These are phyloP conservation scores for Aspergillus proliferans DNA, from an alignment of 2,329 filamentous ascomycete genomes.

Conservation along the genomic window DNA sequence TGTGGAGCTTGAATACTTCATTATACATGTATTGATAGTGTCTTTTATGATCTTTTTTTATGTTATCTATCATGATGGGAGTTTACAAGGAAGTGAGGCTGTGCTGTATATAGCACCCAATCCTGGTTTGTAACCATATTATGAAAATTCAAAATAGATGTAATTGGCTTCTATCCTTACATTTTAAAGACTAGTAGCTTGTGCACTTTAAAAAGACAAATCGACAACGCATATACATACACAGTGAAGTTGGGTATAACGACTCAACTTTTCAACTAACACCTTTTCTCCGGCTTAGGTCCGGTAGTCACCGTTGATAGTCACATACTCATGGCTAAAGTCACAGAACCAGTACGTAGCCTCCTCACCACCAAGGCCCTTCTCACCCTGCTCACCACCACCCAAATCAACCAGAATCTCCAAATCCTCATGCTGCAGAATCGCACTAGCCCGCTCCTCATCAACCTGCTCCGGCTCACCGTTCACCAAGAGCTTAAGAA, in stretches of 20 bases:
- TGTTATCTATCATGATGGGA: background rate
- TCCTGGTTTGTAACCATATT: conserved; percentile 33
- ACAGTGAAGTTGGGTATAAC: background rate
- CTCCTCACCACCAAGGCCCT: conserved; percentile 43
- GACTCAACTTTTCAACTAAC: background rate
- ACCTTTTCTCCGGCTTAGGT: conserved; percentile 36
- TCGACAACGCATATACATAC: background rate
- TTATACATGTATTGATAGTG: conserved; percentile 4
- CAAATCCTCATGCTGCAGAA: conserved; percentile 57
- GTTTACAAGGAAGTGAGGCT: conserved; percentile 9
- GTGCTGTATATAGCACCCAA: conserved; percentile 22
- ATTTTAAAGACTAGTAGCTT: background rate
- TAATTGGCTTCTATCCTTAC: conserved; percentile 11
- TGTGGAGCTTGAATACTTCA: background rate
- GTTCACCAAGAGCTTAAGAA: conserved; percentile 53
- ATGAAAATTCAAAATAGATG: conserved; percentile 20
- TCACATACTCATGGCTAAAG: conserved; percentile 64
- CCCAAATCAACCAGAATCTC: conserved; percentile 57
- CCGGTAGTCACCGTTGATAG: conserved; percentile 63
- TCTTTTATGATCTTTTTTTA: background rate
- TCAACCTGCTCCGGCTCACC: conserved; percentile 59
- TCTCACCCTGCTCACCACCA: conserved; percentile 40
- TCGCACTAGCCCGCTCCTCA: conserved; percentile 53
- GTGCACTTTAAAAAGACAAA: background rate
- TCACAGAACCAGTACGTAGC: conserved; percentile 61